Percentiles rank a stretch among this genome's conserved stretches.
Evolutionary conservation across 2,329 filamentous ascomycete species (phyloP).

Genomic region (Hypoxylon sp.): DNA sequence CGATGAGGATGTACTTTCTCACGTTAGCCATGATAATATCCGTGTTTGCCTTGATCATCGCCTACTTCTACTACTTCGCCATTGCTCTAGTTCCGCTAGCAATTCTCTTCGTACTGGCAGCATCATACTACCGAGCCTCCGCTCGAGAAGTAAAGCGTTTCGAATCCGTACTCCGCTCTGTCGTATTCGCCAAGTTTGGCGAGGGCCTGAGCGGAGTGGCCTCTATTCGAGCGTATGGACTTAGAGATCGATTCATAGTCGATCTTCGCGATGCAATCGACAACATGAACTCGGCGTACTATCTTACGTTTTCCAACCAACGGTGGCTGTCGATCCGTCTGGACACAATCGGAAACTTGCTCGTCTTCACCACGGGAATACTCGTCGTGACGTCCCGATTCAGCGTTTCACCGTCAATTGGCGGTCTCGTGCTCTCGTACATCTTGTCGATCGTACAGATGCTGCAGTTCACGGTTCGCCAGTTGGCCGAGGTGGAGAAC

Average conservation of each 20-base stretch:
- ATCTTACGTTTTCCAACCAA: constrained; percentile 93
- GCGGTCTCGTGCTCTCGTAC: constrained; percentile 89
- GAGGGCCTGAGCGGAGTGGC: constrained; percentile 86
- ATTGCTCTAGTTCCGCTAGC: constrained; percentile 71
- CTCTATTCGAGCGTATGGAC: constrained; percentile 87
- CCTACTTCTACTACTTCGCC: constrained; percentile 91
- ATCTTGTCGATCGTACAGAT: constrained; percentile 93
- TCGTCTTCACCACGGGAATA: constrained; percentile 89
- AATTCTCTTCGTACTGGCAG: constrained; percentile 80
- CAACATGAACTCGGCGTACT: constrained; percentile 93
- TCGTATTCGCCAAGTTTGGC: constrained; percentile 88
- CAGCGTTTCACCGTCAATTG: constrained; percentile 82
- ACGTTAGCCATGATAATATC: constrained; percentile 83
- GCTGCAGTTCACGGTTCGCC: constrained; percentile 94
- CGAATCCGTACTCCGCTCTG: constrained; percentile 86
- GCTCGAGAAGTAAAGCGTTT: constrained; percentile 95
- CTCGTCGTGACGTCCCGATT: constrained; percentile 93
- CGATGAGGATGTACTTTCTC: constrained; percentile 91
- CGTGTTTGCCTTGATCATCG: constrained; percentile 89
- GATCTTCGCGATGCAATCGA: constrained; percentile 80
- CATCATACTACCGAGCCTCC: constrained; percentile 88
- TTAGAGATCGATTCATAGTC: constrained; percentile 76
- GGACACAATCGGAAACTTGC: constrained; percentile 81
- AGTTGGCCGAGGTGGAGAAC: constrained; percentile 95
- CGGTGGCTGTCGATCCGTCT: constrained; percentile 89